Evolutionary conservation across 352 stramenopile species (phyloP).

Genomic region (Elongisporangium undulatum): DNA sequence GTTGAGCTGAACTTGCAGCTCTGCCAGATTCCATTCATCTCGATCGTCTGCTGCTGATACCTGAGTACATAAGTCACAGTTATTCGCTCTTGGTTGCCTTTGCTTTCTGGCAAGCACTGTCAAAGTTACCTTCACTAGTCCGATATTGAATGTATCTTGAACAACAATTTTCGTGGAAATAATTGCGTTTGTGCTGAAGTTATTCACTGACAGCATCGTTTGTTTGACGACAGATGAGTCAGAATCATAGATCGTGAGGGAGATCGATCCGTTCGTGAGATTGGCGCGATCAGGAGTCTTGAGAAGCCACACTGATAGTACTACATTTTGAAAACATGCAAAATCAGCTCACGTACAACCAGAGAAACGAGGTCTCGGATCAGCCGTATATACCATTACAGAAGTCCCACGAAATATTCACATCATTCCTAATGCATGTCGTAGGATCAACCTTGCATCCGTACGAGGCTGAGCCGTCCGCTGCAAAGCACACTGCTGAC

Average conservation of each 20-base stretch:
- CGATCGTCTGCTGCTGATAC: conserved; percentile 1
- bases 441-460: conserved; percentile 18
- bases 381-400: conserved; percentile 23
- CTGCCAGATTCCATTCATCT: conserved; percentile 17
- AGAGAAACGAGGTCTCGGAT: background rate
- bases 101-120: background rate
- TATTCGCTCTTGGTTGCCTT: background rate
- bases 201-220: background rate
- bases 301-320: background rate
- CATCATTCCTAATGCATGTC: conserved; percentile 9
- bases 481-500: conserved; percentile 17
- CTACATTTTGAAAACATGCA: background rate
- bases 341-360: background rate
- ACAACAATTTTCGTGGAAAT: conserved; percentile 2
- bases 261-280: background rate
- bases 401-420: conserved; percentile 18
- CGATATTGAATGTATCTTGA: background rate
- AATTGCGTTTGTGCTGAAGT: background rate
- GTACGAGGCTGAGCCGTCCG: background rate
- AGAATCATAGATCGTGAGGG: background rate
- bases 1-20: conserved; percentile 30
- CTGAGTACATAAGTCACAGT: background rate
- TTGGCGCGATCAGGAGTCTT: background rate
- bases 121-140: conserved; percentile 7
- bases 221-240: background rate